These are phyloP conservation scores for Rhodotorula sp. DNA, from an alignment of 1,284 basidiomycete genomes.

Conservation along the genomic window DNA sequence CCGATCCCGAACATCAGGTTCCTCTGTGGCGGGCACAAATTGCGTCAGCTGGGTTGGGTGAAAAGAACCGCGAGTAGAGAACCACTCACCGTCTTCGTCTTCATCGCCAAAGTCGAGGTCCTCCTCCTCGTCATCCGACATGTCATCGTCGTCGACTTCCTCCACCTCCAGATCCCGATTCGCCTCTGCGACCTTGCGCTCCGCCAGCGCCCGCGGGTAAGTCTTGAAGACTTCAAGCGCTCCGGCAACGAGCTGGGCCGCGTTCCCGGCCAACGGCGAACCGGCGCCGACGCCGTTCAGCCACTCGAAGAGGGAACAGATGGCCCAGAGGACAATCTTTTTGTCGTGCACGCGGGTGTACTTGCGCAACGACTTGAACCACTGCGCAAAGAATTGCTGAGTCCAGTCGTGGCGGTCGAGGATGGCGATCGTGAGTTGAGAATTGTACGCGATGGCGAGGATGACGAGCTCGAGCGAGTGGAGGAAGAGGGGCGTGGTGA, in stretches of 20 bases:
- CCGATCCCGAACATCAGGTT: conserved; percentile 30
- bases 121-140: conserved; percentile 24
- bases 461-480: conserved; percentile 78
- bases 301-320: conserved; percentile 75
- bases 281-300: conserved; percentile 44
- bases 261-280: conserved; percentile 22
- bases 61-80: not conserved
- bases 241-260: conserved; percentile 62
- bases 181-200: conserved; percentile 35
- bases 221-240: conserved; percentile 67
- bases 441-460: conserved; percentile 81
- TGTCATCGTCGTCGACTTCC: conserved; percentile 32
- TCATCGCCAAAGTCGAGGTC: conserved; percentile 22
- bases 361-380: conserved; percentile 65
- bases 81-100: conserved; percentile 19
- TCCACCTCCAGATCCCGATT: conserved; percentile 41
- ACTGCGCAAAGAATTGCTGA: conserved; percentile 70
- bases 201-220: conserved; percentile 54
- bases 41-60: too few species aligned
- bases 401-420: conserved; percentile 63
- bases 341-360: conserved; percentile 88
- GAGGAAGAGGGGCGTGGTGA: conserved; percentile 66
- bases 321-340: conserved; percentile 72
- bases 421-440: conserved; percentile 67
- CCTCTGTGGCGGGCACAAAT: conserved; percentile 8